Evolutionary conservation across 116 monocot genomes (phyloP).

Genomic region (Posidonia oceanica): DNA sequence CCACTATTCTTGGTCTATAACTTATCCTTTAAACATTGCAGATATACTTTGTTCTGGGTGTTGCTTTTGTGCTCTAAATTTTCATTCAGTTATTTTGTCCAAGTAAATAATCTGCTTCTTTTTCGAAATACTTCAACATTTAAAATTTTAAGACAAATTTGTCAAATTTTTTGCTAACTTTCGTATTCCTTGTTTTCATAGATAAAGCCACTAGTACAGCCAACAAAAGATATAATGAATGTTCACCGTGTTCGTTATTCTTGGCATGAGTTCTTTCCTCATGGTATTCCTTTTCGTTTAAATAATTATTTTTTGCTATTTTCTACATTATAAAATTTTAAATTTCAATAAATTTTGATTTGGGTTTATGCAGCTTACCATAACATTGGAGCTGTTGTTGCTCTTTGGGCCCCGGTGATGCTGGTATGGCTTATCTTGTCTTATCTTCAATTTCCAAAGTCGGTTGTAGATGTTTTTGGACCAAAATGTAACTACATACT

Average conservation of each 20-base stretch:
- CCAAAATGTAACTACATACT: not conserved
- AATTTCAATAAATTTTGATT: not conserved
- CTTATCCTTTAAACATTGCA: slow-evolving; percentile 9
- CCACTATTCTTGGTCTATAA: not conserved
- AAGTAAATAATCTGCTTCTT: slow-evolving; percentile 30
- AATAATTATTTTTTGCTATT: not conserved
- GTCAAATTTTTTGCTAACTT: not conserved
- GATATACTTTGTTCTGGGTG: slow-evolving; percentile 94
- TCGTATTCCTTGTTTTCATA: slow-evolving; percentile 15
- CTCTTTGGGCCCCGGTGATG: slow-evolving; percentile 87
- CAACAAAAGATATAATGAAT: slow-evolving; percentile 95
- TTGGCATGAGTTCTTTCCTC: slow-evolving; percentile 96
- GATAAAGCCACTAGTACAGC: slow-evolving; percentile 84
- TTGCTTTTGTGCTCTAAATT: slow-evolving; percentile 80
- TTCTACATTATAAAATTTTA: not conserved
- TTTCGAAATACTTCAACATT: not conserved
- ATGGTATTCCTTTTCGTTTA: slow-evolving; percentile 36
- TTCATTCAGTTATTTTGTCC: slow-evolving; percentile 73
- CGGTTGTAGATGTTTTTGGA: not conserved
- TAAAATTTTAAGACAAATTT: not conserved
- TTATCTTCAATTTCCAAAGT: not conserved
- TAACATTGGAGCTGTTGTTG: slow-evolving; percentile 73
- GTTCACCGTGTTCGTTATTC: slow-evolving; percentile 66
- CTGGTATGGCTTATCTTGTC: slow-evolving; percentile 35
- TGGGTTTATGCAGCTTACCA: slow-evolving; percentile 41